Base-by-base conservation (phyloP, 108 stramenopile species). In the Asterionellopsis glacialis region DNA sequence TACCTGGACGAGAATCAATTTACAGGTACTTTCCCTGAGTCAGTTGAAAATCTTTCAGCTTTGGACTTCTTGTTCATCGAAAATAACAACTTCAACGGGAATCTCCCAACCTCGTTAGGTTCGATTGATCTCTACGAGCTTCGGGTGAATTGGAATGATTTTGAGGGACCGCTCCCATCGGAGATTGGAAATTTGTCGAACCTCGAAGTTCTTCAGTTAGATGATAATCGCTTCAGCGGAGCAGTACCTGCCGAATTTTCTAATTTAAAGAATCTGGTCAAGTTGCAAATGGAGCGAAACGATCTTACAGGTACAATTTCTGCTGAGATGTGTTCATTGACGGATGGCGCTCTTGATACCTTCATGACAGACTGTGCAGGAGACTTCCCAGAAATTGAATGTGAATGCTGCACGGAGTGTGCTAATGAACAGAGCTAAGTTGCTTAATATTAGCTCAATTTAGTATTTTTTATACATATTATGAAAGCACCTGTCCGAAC, bases 1-100 rank as follows among this genome's bases (percentile, higher is more conserved):
- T 76, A 81, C 63, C 59, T 84, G 48, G 69, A 80, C n/a, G 72
- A 85, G 13, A 88, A 88, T 68, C 67, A 66, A 27, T 57, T 88
- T 11, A 43, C 53, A 21, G 87, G 87, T 14, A 70, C 82, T 2
- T 77, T 88, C 38, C 87, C 87, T 0, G 57, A 63, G 15, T 74
- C 62, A 21, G 47, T 81, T 19, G 60, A 67, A 24, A 55, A 51
- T 15, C 49, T 78, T 42, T 54, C 55, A 13, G 50, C 7, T 24
- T n/a, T 56, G 39, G 69, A 44, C 0, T 41, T 58, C 6, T 39
- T 70, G 41, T 64, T 64, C 21, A 16, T 70, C 44, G 55, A 69
- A 7, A 51, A 55, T 1, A 75, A 75, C 42, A 5, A 25, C 7
- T 40, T 75, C 11, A 39, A 39, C 24, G 68, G 74, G 7, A 1